Evolutionary conservation across 495 filamentous ascomycete species (phyloP).

Genomic region (Bacidia gigantensis): DNA sequence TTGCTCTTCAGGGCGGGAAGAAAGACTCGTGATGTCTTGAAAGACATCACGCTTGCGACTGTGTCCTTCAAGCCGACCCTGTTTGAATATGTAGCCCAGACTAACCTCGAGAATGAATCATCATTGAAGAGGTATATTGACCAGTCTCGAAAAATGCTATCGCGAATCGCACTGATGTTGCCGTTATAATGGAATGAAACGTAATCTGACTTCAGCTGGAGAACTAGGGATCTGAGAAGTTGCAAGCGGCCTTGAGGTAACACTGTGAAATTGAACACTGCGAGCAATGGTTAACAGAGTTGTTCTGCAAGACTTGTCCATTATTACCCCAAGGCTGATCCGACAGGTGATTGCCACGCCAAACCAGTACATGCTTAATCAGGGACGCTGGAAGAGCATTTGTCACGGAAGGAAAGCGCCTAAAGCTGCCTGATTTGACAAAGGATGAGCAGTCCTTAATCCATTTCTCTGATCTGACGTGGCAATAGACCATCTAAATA

Average conservation of each 20-base stretch:
- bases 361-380: no score
- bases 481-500: no score
- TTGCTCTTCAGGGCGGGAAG: no score
- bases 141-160: constrained; percentile 15
- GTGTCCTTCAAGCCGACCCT: no score
- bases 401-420: no score
- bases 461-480: no score
- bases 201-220: constrained; percentile 13
- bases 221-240: constrained; percentile 9
- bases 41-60: no score
- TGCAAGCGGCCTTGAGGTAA: constrained; percentile 10
- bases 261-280: constrained; percentile 14
- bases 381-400: no score
- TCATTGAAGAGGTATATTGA: constrained; percentile 13
- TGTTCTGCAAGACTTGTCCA: not conserved
- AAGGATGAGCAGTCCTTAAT: no score
- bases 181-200: constrained; percentile 2
- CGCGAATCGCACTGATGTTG: constrained; percentile 3
- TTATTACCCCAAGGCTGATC: not conserved
- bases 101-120: not conserved
- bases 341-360: not conserved
- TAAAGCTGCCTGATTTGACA: no score
- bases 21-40: no score
- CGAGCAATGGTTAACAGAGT: not conserved
- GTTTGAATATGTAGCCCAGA: no score